phyloP scores from a whole-genome alignment of 2,329 filamentous ascomycete genomes.

The Ophiostoma montium region DNA sequence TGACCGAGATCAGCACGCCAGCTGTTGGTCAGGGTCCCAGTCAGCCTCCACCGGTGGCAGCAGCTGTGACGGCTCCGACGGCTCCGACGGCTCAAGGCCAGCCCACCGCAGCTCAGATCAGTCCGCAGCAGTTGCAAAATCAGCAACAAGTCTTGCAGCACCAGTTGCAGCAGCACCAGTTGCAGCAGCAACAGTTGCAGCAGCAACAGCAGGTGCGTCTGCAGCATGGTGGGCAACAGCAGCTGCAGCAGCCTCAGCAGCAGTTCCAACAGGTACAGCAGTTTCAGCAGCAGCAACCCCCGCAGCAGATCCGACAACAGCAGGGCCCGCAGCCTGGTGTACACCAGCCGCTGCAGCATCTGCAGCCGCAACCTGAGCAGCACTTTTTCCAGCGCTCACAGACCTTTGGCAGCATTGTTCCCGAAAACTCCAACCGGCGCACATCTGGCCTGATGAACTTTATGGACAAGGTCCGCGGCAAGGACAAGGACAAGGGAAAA shows the following conservation, averaged over 20 bases:
- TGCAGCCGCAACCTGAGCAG: constrained; percentile 2
- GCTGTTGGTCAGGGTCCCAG: not conserved
- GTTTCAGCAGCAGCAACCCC: not conserved
- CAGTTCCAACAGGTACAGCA: too few species aligned
- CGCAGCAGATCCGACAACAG: not conserved
- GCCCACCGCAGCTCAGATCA: too few species aligned
- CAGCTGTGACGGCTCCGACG: too few species aligned
- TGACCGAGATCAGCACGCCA: not conserved
- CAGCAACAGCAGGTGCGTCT: not conserved
- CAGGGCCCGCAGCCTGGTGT: not conserved
- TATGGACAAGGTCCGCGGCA: constrained; percentile 9
- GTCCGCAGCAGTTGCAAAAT: not conserved
- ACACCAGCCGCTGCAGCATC: constrained; percentile 3
- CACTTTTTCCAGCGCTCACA: constrained; percentile 4
- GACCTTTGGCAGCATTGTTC: constrained; percentile 8
- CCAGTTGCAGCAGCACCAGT: too few species aligned
- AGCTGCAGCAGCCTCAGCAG: not conserved
- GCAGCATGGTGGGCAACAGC: not conserved
- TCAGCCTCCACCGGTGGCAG: not conserved
- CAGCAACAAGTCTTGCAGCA: too few species aligned
- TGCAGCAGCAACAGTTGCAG: not conserved
- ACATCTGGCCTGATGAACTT: constrained; percentile 7
- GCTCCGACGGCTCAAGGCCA: too few species aligned
- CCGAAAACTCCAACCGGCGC: not conserved
- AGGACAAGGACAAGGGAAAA: constrained; percentile 2